Evolutionary conservation across 2,329 filamentous ascomycete genomes (phyloP).

Genomic region (Aspergillus glaucus): DNA sequence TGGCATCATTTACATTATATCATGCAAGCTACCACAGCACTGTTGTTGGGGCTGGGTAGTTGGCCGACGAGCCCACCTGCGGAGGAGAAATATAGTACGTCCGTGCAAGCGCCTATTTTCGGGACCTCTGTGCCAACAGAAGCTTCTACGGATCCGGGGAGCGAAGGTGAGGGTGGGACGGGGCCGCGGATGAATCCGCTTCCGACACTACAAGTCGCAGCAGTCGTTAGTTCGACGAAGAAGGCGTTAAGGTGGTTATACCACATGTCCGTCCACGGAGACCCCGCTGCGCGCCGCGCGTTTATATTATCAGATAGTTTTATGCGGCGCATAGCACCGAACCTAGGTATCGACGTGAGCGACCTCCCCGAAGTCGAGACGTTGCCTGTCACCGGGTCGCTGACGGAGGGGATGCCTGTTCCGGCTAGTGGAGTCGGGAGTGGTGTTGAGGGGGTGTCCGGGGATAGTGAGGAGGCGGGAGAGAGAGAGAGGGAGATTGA

Average conservation of each 20-base stretch:
- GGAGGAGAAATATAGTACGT: slow-evolving; percentile 4
- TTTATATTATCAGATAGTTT: slow-evolving; percentile 30
- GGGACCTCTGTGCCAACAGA: too few species aligned
- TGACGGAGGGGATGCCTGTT: neutral
- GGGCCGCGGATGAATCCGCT: neutral
- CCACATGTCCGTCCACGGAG: slow-evolving; percentile 21
- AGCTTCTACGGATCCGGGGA: neutral
- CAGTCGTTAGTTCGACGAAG: slow-evolving; percentile 21
- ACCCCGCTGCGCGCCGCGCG: slow-evolving; percentile 27
- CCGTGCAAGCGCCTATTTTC: neutral
- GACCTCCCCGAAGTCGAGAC: slow-evolving; percentile 21
- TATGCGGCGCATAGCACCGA: slow-evolving; percentile 24
- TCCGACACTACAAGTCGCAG: slow-evolving; percentile 4
- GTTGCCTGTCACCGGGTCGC: neutral
- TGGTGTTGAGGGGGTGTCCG: neutral
- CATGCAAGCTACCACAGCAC: slow-evolving; percentile 37
- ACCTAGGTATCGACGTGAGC: slow-evolving; percentile 22
- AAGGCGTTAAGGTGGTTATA: slow-evolving; percentile 37
- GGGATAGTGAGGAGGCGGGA: neutral
- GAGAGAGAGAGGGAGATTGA: neutral
- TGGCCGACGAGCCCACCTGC: slow-evolving; percentile 12
- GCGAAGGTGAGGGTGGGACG: too few species aligned
- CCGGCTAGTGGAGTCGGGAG: neutral
- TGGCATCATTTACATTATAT: slow-evolving; percentile 39
- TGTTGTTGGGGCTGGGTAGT: slow-evolving; percentile 33